These are phyloP conservation scores for Dictyostelium intermedium DNA, from an alignment of 78 protist species.

Conservation along the genomic window DNA sequence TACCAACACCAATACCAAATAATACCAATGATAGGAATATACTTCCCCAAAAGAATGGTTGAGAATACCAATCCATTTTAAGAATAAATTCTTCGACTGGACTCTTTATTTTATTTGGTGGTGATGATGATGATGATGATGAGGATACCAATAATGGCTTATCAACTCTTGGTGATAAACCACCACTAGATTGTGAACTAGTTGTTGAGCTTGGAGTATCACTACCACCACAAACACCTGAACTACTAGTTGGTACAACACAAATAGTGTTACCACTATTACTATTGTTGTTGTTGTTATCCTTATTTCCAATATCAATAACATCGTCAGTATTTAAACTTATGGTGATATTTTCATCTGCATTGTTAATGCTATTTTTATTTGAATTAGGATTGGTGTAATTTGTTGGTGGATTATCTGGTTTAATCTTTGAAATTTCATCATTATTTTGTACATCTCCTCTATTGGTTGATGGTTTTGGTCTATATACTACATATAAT, in stretches of 20 bases:
- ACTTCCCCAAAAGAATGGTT: conserved; percentile 68
- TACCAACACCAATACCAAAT: conserved; percentile 50
- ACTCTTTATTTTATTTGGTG: not conserved
- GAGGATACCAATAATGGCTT: not conserved
- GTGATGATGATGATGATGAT: too few relatives aligned
- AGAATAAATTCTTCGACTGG: conserved; percentile 32
- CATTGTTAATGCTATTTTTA: not conserved
- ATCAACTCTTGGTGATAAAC: not conserved
- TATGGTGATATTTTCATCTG: not conserved
- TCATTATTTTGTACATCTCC: not conserved
- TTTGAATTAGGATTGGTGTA: not conserved
- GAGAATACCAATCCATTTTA: conserved; percentile 62
- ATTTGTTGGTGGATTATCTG: not conserved
- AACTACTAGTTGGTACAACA: not conserved
- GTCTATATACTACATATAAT: conserved; percentile 50
- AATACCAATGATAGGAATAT: conserved; percentile 1
- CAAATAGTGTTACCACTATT: not conserved
- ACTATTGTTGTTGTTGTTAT: not conserved
- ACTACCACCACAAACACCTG: not conserved
- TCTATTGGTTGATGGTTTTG: conserved; percentile 24
- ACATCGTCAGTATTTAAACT: not conserved
- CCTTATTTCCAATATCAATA: not conserved
- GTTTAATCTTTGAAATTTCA: not conserved
- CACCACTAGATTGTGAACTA: conserved; percentile 2
- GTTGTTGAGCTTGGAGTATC: not conserved